These are phyloP conservation scores for Leucocoprinus sp. DNA, from an alignment of 768 basidiomycete species.

Conservation along the genomic window DNA sequence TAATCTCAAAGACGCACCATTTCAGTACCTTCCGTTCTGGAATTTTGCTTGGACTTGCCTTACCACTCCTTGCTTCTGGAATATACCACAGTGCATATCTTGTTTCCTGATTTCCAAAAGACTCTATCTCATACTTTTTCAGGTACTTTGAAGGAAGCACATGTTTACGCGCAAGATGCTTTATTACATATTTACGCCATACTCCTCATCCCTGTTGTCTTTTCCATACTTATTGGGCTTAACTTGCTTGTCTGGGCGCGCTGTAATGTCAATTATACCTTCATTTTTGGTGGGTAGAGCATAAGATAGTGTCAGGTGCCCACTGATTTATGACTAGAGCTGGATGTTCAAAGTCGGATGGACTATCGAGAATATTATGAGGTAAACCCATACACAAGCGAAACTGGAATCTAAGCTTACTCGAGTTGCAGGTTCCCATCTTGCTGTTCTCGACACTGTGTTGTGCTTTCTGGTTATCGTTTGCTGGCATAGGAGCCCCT, in stretches of 20 bases:
- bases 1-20: slow-evolving; percentile 50
- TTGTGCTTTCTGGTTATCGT: slow-evolving; percentile 82
- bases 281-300: slow-evolving; percentile 64
- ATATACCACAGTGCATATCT: slow-evolving; percentile 43
- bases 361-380: slow-evolving; percentile 71
- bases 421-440: slow-evolving; percentile 55
- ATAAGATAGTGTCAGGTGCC: neutral
- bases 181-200: slow-evolving; percentile 75
- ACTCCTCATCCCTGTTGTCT: slow-evolving; percentile 64
- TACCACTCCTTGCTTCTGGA: slow-evolving; percentile 62
- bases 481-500: slow-evolving; percentile 48
- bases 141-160: slow-evolving; percentile 29
- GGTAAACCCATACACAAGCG: slow-evolving; percentile 23
- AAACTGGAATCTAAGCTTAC: neutral
- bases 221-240: slow-evolving; percentile 70
- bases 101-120: slow-evolving; percentile 19
- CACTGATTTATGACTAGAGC: slow-evolving; percentile 32
- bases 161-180: slow-evolving; percentile 62
- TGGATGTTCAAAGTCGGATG: slow-evolving; percentile 61
- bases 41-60: slow-evolving; percentile 57
- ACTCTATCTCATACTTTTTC: slow-evolving; percentile 43
- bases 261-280: slow-evolving; percentile 85
- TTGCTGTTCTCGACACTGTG: slow-evolving; percentile 66
- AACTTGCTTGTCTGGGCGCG: slow-evolving; percentile 75
- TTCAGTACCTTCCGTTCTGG: slow-evolving; percentile 72